Conservation (phyloP, 768 basidiomycete genomes). For the Exidia glandulosa region DNA sequence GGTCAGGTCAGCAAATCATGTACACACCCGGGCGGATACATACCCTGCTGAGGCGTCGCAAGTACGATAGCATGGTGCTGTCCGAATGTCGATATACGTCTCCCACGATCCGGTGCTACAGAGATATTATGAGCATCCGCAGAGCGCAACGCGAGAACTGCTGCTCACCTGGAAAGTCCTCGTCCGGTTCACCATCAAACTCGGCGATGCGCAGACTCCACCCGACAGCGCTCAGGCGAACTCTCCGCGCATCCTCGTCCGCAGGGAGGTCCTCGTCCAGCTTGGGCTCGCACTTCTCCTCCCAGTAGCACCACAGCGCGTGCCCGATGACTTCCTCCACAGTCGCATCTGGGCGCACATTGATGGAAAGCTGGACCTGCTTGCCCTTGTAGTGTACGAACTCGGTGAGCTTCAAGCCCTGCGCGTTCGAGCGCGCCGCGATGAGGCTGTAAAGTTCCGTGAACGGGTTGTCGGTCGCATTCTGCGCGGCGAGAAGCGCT, state of each 20-base stretch:
- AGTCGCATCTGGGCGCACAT: conserved; percentile 75
- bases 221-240: conserved; percentile 60
- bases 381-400: conserved; percentile 75
- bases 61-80: not conserved
- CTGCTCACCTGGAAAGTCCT: conserved; percentile 97
- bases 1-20: not conserved
- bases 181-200: conserved; percentile 96
- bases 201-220: conserved; percentile 94
- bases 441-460: conserved; percentile 78
- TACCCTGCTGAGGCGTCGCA: conserved; percentile 44
- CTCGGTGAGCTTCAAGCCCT: conserved; percentile 53
- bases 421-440: conserved; percentile 55
- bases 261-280: conserved; percentile 57
- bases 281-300: conserved; percentile 70
- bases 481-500: conserved; percentile 59
- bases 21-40: conserved; percentile 8
- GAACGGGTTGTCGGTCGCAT: conserved; percentile 71
- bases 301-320: conserved; percentile 88
- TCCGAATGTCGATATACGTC: conserved; percentile 11
- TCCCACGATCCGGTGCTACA: conserved; percentile 75
- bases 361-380: conserved; percentile 53
- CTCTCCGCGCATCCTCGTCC: conserved; percentile 49
- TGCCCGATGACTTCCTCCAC: conserved; percentile 96
- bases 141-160: no score
- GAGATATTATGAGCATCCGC: conserved; percentile 26